These are phyloP conservation scores for Trichoderma hamatum DNA, from an alignment of 2,329 filamentous ascomycete species.

Conservation along the genomic window DNA sequence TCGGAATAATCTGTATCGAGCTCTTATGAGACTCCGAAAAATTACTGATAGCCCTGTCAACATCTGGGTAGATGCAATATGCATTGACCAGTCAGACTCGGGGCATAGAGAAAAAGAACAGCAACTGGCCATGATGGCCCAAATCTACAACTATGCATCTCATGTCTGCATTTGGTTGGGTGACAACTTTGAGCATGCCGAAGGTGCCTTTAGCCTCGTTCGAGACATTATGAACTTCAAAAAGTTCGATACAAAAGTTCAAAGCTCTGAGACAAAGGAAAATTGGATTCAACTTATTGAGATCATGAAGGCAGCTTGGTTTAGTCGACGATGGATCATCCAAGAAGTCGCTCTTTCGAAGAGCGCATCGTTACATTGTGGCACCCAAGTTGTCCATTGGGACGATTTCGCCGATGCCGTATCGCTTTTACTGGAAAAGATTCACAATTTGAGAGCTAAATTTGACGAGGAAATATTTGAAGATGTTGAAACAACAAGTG, in stretches of 20 bases:
- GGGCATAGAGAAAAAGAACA: constrained; percentile 6
- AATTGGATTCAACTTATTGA: constrained; percentile 6
- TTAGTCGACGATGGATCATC: constrained; percentile 29
- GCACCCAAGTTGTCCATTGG: constrained; percentile 4
- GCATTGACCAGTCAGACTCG: constrained; percentile 27
- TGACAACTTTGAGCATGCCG: background rate
- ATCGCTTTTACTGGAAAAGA: background rate
- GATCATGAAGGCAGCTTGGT: constrained; percentile 28
- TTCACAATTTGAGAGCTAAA: background rate
- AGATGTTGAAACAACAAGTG: background rate
- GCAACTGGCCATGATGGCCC: constrained; percentile 1
- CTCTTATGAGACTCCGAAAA: background rate
- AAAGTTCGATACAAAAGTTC: background rate
- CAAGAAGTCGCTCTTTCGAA: constrained; percentile 29
- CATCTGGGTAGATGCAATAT: constrained; percentile 30
- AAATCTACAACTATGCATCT: background rate
- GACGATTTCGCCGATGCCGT: constrained; percentile 15
- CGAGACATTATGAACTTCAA: background rate
- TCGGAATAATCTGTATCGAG: background rate
- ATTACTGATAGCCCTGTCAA: background rate
- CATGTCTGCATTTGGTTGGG: constrained; percentile 11
- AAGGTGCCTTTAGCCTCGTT: background rate
- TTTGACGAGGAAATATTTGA: constrained; percentile 6
- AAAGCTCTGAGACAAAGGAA: background rate
- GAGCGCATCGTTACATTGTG: constrained; percentile 24